Evolutionary conservation across 1,284 basidiomycete species (phyloP).

Genomic region (Melampsora medusae): DNA sequence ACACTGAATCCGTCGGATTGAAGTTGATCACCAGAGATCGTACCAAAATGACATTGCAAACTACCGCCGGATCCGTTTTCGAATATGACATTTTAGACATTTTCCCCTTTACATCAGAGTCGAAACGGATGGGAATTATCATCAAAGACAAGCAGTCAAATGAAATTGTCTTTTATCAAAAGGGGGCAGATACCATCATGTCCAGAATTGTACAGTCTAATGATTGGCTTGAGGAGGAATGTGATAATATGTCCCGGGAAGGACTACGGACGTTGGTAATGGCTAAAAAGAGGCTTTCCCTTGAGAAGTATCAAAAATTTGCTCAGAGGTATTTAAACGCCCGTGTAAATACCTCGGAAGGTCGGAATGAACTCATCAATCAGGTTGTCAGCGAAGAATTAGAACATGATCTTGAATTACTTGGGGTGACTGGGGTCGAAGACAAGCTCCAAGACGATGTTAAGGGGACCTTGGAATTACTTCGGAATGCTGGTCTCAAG

Average conservation of each 20-base stretch:
- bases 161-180: slow-evolving; percentile 86
- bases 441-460: slow-evolving; percentile 98
- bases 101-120: slow-evolving; percentile 95
- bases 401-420: slow-evolving; percentile 83
- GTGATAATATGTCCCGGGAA: slow-evolving; percentile 96
- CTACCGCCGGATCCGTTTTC: slow-evolving; percentile 65
- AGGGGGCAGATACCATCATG: slow-evolving; percentile 98
- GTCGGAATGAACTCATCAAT: slow-evolving; percentile 76
- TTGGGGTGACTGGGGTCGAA: slow-evolving; percentile 95
- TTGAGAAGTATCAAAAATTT: slow-evolving; percentile 72
- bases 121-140: slow-evolving; percentile 98
- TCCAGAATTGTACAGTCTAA: slow-evolving; percentile 87
- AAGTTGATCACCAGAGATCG: slow-evolving; percentile 84
- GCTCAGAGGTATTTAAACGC: slow-evolving; percentile 74
- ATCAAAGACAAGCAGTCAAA: slow-evolving; percentile 73
- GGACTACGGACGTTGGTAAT: slow-evolving; percentile 91
- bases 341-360: slow-evolving; percentile 65
- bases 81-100: slow-evolving; percentile 84
- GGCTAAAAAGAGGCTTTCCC: slow-evolving; percentile 72
- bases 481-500: slow-evolving; percentile 94
- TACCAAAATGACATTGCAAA: slow-evolving; percentile 74
- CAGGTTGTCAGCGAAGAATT: slow-evolving; percentile 72
- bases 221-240: slow-evolving; percentile 99
- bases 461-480: slow-evolving; percentile 83
- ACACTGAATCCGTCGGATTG: slow-evolving; percentile 91